Evolutionary conservation across 345 rosid species (phyloP).

Genomic region (Euphorbia lathyris): DNA sequence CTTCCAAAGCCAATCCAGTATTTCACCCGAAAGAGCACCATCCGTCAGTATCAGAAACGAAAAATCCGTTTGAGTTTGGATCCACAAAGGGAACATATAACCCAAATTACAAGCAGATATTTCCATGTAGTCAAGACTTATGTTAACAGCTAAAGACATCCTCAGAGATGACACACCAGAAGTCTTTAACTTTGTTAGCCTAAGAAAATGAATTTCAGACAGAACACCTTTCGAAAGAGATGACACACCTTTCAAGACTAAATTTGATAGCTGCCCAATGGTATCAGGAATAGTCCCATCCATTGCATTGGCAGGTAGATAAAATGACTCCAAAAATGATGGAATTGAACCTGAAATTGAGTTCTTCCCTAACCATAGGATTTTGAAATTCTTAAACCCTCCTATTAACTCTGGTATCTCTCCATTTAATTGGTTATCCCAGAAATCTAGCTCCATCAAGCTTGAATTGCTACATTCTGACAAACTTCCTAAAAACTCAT

Average conservation of each 20-base stretch:
- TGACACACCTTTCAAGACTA: conserved; percentile 8
- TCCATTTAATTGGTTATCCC: conserved; percentile 8
- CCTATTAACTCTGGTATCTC: conserved; percentile 12
- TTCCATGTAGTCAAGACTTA: conserved; percentile 4
- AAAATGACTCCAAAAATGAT: conserved; percentile 2
- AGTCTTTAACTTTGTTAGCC: conserved; percentile 11
- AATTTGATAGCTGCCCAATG: conserved; percentile 11
- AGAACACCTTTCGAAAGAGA: conserved; percentile 18
- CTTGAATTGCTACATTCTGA: conserved; percentile 25
- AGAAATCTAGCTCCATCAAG: conserved; percentile 27
- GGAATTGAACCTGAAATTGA: conserved; percentile 17
- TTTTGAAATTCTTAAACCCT: conserved; percentile 7
- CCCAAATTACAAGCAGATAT: conserved; percentile 10
- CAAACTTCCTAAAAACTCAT: conserved; percentile 36
- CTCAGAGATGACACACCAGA: not conserved
- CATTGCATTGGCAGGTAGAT: conserved; percentile 16
- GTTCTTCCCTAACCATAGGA: not conserved
- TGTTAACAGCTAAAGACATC: conserved; percentile 1
- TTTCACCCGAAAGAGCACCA: conserved; percentile 8
- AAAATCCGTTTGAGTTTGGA: conserved; percentile 10
- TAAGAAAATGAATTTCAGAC: conserved; percentile 15
- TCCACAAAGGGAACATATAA: conserved; percentile 16
- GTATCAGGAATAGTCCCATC: conserved; percentile 22
- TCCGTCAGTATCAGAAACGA: not conserved
- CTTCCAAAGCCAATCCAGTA: conserved; percentile 17